Conservation (phyloP, 1,139 yeast genomes). For the Saccharomyces hybrid region DNA sequence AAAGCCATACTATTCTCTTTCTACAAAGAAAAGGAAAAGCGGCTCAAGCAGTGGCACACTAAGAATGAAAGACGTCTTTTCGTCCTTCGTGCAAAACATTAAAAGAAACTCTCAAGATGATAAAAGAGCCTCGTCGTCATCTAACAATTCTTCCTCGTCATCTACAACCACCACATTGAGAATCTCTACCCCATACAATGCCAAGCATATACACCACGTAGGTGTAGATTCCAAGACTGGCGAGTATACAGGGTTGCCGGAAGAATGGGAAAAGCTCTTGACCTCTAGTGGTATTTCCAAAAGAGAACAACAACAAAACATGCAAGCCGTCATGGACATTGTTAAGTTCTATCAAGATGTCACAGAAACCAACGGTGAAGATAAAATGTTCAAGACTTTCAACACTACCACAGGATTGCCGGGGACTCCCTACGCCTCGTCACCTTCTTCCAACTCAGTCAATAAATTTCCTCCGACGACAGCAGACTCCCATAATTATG, state of each 20-base stretch:
- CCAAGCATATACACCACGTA: conserved; percentile 88
- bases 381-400: conserved; percentile 68
- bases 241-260: conserved; percentile 82
- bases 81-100: conserved; percentile 43
- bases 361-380: conserved; percentile 51
- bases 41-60: conserved; percentile 28
- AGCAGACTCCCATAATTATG: background rate
- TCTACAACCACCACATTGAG: conserved; percentile 39
- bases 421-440: background rate
- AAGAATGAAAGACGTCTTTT: conserved; percentile 41
- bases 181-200: conserved; percentile 84
- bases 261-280: conserved; percentile 80
- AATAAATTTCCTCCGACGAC: background rate
- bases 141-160: background rate
- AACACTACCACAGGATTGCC: conserved; percentile 19
- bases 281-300: conserved; percentile 81
- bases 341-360: conserved; percentile 78
- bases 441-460: conserved; percentile 3
- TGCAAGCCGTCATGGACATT: conserved; percentile 90
- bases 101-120: conserved; percentile 28
- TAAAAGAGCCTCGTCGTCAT: conserved; percentile 17
- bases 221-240: conserved; percentile 81
- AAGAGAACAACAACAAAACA: conserved; percentile 80
- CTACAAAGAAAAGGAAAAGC: conserved; percentile 23
- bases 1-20: conserved; percentile 2